These are phyloP conservation scores for Populus simonii DNA, from an alignment of 345 rosid genomes.

Conservation along the genomic window DNA sequence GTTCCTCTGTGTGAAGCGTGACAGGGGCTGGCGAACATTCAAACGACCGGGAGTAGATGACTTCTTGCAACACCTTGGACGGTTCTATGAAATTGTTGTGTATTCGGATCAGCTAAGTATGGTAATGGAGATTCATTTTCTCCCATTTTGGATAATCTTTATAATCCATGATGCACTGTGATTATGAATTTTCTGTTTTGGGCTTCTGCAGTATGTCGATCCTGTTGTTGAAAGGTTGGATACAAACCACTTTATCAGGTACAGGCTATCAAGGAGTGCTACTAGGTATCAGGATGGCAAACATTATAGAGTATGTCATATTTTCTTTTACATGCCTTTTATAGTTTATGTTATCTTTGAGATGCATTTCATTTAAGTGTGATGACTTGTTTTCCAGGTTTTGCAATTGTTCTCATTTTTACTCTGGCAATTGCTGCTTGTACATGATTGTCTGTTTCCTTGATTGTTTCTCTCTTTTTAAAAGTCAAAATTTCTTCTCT, in stretches of 20 bases:
- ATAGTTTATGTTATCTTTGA: not conserved
- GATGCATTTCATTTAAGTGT: not conserved
- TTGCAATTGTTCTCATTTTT: not conserved
- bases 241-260: conserved; percentile 59
- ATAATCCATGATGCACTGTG: not conserved
- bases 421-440: not conserved
- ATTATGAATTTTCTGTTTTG: conserved; percentile 7
- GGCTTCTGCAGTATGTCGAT: conserved; percentile 59
- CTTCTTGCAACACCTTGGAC: conserved; percentile 85
- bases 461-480: not conserved
- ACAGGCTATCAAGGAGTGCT: conserved; percentile 70
- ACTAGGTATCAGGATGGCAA: conserved; percentile 88
- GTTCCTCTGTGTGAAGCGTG: conserved; percentile 54
- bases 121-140: conserved; percentile 39
- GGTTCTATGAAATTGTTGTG: conserved; percentile 78
- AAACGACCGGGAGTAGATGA: conserved; percentile 97
- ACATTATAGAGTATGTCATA: conserved; percentile 69
- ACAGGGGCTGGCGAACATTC: conserved; percentile 99
- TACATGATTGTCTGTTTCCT: not conserved
- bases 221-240: conserved; percentile 91
- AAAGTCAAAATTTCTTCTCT: not conserved
- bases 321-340: not conserved
- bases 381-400: not conserved
- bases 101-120: conserved; percentile 80
- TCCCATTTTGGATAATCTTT: not conserved